Base-by-base conservation (phyloP, 345 rosid genomes). In the Alliaria petiolata region DNA sequence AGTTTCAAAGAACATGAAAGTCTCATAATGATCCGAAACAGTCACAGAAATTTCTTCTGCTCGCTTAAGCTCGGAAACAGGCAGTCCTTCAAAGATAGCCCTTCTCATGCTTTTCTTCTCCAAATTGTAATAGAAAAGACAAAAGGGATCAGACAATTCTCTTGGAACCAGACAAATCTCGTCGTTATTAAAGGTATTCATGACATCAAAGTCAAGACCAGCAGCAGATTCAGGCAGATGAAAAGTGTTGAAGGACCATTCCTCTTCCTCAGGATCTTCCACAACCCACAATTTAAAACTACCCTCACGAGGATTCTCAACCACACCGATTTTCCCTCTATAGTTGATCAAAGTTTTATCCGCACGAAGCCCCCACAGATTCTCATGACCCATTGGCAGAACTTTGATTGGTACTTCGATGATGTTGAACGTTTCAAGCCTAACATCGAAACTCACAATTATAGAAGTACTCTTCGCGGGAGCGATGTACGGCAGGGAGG, bases 191-290 rank as follows among this genome's bases (percentile, higher is more conserved):
- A 59, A 35, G 9, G 30, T 25, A 6, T 19, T 11, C 20, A 22
- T 16, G 19, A 47, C 64, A 4, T 8, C 3, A 14, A 45, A 25
- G 56, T 56, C 65, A 35, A 69, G 22, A 7, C 35, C 38, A 69
- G 2, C 13, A 45, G 6, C 36, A 33, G 44, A 57, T n/a, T 34
- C 9, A 11, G 66, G 71, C 30, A 53, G 17, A 40, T 7, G 26
- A 53, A 67, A 40, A 14, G 54, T 19, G 4, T 31, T 31, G 16
- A 39, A 14, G 13, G 63, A 43, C 63, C 54, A 55, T 43, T 39
- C 71, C 62, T 43, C 38, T 28, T 61, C 43, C 55, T 63, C 55
- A 46, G 68, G 55, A 46, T 46, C 68, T 28, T 63, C 43, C 7
- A 46, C 17, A 31, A 46, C 13, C 64, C 72, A 68, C 25, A 56